A percentile compares a stretch with the other conserved stretches of the same genome.
These are phyloP conservation scores for Penicillium griseofulvum DNA, from an alignment of 2,329 filamentous ascomycete species.

Conservation along the genomic window DNA sequence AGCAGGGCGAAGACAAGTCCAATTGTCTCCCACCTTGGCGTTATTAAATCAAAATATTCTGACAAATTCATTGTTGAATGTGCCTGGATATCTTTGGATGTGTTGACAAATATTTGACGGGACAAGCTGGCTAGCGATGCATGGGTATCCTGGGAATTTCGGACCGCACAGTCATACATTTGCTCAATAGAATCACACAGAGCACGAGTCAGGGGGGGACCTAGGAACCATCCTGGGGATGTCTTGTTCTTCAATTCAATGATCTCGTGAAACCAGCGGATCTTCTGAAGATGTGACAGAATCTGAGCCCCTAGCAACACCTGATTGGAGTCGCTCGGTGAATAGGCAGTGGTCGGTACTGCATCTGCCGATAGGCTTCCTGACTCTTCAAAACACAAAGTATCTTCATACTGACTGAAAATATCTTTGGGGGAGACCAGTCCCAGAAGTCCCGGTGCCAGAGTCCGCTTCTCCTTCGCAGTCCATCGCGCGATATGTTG, in stretches of 20 bases:
- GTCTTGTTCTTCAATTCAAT: conserved; percentile 11
- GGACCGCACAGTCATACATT: not conserved
- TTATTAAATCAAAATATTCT: conserved; percentile 15
- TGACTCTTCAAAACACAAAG: not conserved
- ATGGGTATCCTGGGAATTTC: not conserved
- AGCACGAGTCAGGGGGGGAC: not conserved
- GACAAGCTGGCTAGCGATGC: not conserved
- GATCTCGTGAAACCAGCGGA: conserved; percentile 11
- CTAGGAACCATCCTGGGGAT: not conserved
- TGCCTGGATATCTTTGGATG: conserved; percentile 7
- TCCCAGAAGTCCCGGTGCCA: not conserved
- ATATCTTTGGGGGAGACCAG: not conserved
- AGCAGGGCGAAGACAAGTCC: conserved; percentile 14
- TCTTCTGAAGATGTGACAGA: conserved; percentile 9
- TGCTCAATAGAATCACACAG: not conserved
- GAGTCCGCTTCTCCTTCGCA: not conserved
- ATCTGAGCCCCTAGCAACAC: conserved; percentile 13
- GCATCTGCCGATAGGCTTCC: not conserved
- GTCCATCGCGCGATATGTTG: conserved; percentile 1
- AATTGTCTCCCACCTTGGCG: conserved; percentile 20
- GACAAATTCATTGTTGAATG: conserved; percentile 9
- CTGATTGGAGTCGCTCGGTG: conserved; percentile 1
- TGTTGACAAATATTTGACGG: not conserved
- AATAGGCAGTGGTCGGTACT: not conserved
- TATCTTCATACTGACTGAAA: conserved; percentile 1